These are phyloP conservation scores for Podaxis carcinomalis DNA, from an alignment of 768 basidiomycete genomes.

Conservation along the genomic window DNA sequence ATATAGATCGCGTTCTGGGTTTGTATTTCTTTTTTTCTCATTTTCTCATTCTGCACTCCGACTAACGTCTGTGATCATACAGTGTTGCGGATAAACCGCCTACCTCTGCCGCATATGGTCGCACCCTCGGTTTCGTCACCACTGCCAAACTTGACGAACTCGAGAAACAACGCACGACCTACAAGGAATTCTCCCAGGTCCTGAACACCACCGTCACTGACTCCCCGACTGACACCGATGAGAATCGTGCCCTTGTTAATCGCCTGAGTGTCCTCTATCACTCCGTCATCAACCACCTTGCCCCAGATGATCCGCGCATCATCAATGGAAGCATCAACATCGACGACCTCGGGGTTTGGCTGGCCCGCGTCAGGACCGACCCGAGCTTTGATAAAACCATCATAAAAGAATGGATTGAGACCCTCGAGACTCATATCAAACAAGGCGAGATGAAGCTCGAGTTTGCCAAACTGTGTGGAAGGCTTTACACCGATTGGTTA, in stretches of 20 bases:
- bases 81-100: slow-evolving; percentile 8
- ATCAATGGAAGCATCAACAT: slow-evolving; percentile 24
- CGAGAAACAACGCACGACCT: slow-evolving; percentile 33
- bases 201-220: slow-evolving; percentile 15
- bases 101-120: slow-evolving; percentile 4
- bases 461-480: slow-evolving; percentile 37
- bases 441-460: slow-evolving; percentile 35
- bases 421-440: slow-evolving; percentile 33
- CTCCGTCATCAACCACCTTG: slow-evolving; percentile 3
- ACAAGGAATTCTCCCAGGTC: slow-evolving; percentile 29
- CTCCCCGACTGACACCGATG: background rate
- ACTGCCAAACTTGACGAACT: slow-evolving; percentile 39
- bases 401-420: slow-evolving; percentile 32
- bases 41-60: background rate
- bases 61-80: background rate
- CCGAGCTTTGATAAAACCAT: slow-evolving; percentile 33
- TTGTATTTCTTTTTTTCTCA: background rate
- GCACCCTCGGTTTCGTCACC: slow-evolving; percentile 35
- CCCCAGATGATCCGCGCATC: background rate
- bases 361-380: slow-evolving; percentile 36
- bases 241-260: background rate
- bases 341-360: slow-evolving; percentile 30
- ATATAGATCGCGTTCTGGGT: slow-evolving; percentile 8
- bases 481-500: slow-evolving; percentile 40
- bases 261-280: background rate